phyloP scores from a whole-genome alignment of 2,329 filamentous ascomycete genomes.

The Sarocladium brachiariae region DNA sequence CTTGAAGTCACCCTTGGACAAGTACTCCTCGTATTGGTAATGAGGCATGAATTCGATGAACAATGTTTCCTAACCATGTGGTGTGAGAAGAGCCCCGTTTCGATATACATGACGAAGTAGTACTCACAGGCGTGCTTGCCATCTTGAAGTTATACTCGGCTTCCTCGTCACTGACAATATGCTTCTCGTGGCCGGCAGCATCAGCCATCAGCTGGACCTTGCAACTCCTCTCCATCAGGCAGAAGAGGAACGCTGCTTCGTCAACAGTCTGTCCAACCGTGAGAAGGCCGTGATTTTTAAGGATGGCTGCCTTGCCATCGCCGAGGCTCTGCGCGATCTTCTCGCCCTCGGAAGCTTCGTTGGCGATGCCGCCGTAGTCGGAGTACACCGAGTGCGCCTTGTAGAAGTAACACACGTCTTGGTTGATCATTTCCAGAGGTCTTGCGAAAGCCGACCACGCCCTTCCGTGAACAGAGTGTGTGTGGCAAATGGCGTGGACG shows the following conservation, averaged over 20 bases:
- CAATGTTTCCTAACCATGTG: constrained; percentile 20
- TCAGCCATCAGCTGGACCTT: constrained; percentile 27
- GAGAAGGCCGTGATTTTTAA: constrained; percentile 59
- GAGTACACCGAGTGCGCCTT: constrained; percentile 51
- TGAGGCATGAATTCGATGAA: constrained; percentile 29
- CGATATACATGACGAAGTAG: neutral
- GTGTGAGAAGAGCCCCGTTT: neutral
- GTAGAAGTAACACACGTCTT: constrained; percentile 52
- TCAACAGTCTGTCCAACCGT: constrained; percentile 59
- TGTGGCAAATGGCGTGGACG: constrained; percentile 54
- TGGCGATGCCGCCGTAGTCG: constrained; percentile 56
- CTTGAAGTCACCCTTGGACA: constrained; percentile 21
- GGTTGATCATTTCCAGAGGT: constrained; percentile 55
- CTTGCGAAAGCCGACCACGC: constrained; percentile 54
- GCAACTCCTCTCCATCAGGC: constrained; percentile 26
- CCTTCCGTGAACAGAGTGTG: constrained; percentile 51
- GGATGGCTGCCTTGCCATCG: constrained; percentile 43
- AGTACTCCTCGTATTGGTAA: constrained; percentile 26
- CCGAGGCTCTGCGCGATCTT: constrained; percentile 53
- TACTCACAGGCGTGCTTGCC: constrained; percentile 23
- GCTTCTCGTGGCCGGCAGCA: constrained; percentile 20
- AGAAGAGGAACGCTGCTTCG: constrained; percentile 59
- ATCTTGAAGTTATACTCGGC: constrained; percentile 31
- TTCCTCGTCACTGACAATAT: constrained; percentile 28
- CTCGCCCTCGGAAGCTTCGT: constrained; percentile 52